Evolutionary conservation across 1,284 basidiomycete genomes (phyloP).

Genomic region (Sanghuangporus weigelae): DNA sequence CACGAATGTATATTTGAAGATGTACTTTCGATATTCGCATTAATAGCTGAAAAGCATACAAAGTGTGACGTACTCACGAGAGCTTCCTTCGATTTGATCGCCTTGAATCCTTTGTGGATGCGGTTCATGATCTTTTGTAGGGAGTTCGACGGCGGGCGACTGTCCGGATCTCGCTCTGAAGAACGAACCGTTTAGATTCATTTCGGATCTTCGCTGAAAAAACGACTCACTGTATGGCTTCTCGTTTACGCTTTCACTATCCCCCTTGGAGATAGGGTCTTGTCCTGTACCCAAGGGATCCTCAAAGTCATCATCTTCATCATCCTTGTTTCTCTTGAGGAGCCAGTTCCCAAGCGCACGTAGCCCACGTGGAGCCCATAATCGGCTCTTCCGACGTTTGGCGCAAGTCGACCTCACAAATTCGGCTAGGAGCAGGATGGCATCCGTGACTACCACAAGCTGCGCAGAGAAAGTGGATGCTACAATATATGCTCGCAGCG

Average conservation of each 20-base stretch:
- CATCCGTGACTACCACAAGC: slow-evolving; percentile 36
- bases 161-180: slow-evolving; percentile 38
- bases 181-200: background rate
- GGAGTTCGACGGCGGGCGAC: slow-evolving; percentile 37
- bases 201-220: background rate
- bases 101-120: slow-evolving; percentile 33
- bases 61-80: slow-evolving; percentile 28
- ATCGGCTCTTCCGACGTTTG: slow-evolving; percentile 33
- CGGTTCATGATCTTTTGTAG: slow-evolving; percentile 34
- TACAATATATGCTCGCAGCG: slow-evolving; percentile 41
- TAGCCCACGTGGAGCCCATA: slow-evolving; percentile 49
- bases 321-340: slow-evolving; percentile 24
- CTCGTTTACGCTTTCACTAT: slow-evolving; percentile 13
- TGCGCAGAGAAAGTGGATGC: slow-evolving; percentile 44
- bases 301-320: slow-evolving; percentile 16
- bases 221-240: slow-evolving; percentile 31
- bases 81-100: slow-evolving; percentile 40
- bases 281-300: slow-evolving; percentile 18
- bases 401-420: slow-evolving; percentile 34
- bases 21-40: slow-evolving; percentile 35
- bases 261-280: background rate
- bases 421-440: slow-evolving; percentile 40
- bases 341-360: slow-evolving; percentile 32
- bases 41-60: background rate
- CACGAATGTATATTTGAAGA: slow-evolving; percentile 49